Conservation (phyloP, 495 filamentous ascomycete species). For the Annulohypoxylon nitens region DNA sequence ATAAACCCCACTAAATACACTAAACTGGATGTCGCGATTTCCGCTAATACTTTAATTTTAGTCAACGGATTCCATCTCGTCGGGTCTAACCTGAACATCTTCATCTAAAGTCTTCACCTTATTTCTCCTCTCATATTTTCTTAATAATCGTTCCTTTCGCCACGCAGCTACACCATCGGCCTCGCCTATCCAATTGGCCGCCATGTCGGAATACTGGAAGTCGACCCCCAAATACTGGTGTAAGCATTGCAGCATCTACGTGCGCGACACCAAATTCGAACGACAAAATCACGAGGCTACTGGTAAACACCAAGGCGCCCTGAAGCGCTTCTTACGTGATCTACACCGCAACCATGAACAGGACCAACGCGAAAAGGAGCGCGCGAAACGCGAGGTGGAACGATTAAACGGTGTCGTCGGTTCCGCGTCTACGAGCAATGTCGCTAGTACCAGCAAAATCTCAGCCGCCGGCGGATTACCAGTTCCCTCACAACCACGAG, state of each 20-base stretch:
- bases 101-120: too few relatives aligned
- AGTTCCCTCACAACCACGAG: conserved; percentile 41
- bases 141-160: too few relatives aligned
- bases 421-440: conserved; percentile 50
- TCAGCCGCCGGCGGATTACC: conserved; percentile 10
- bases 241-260: conserved; percentile 93
- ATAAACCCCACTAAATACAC: neutral
- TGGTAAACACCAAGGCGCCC: conserved; percentile 83
- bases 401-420: conserved; percentile 82
- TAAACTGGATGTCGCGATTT: neutral
- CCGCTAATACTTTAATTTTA: neutral
- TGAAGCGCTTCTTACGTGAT: conserved; percentile 91
- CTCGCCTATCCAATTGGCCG: neutral
- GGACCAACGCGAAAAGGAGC: conserved; percentile 80
- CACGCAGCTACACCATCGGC: neutral
- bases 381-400: conserved; percentile 88
- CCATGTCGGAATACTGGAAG: conserved; percentile 99
- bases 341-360: conserved; percentile 85
- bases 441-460: conserved; percentile 23
- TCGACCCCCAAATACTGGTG: conserved; percentile 98
- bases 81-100: too few relatives aligned
- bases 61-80: neutral
- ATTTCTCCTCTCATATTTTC: too few relatives aligned
- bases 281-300: conserved; percentile 92
- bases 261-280: conserved; percentile 92